Evolutionary conservation across 176 grass and related monocot genomes (phyloP).

Genomic region (Alopecurus myosuroides): DNA sequence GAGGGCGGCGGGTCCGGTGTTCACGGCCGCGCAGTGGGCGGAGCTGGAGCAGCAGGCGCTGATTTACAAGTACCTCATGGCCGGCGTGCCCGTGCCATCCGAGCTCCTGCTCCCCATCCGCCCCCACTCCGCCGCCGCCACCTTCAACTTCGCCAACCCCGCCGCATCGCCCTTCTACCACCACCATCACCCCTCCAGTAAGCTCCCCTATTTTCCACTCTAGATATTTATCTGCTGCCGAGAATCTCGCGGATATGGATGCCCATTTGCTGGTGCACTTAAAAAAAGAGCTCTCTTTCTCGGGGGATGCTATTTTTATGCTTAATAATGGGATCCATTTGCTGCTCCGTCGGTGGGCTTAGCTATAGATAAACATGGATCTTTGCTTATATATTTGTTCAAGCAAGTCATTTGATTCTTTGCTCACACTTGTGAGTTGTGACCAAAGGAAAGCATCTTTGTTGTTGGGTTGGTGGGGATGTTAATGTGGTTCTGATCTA

Average conservation of each 20-base stretch:
- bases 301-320: not conserved
- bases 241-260: slow-evolving; percentile 4
- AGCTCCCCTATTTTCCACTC: not conserved
- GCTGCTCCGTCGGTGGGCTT: not conserved
- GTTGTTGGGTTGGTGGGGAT: slow-evolving; percentile 29
- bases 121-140: slow-evolving; percentile 43
- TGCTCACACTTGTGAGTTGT: slow-evolving; percentile 11
- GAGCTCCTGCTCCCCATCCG: slow-evolving; percentile 91
- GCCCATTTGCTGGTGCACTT: not conserved
- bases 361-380: slow-evolving; percentile 13
- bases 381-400: not conserved
- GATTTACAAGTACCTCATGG: slow-evolving; percentile 94
- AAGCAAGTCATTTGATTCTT: slow-evolving; percentile 4
- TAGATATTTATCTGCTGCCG: not conserved
- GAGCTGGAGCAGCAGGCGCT: slow-evolving; percentile 99
- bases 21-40: slow-evolving; percentile 91
- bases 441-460: slow-evolving; percentile 5
- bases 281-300: not conserved
- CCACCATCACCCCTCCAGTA: slow-evolving; percentile 78
- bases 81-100: slow-evolving; percentile 82
- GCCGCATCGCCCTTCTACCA: slow-evolving; percentile 56
- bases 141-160: slow-evolving; percentile 58
- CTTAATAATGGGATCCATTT: slow-evolving; percentile 23
- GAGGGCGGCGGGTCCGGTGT: slow-evolving; percentile 43
- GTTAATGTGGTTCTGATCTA: slow-evolving; percentile 28